Percentiles rank a stretch among this genome's conserved stretches.
phyloP scores from a whole-genome alignment of 345 rosid genomes.

The Abelmoschus esculentus region DNA sequence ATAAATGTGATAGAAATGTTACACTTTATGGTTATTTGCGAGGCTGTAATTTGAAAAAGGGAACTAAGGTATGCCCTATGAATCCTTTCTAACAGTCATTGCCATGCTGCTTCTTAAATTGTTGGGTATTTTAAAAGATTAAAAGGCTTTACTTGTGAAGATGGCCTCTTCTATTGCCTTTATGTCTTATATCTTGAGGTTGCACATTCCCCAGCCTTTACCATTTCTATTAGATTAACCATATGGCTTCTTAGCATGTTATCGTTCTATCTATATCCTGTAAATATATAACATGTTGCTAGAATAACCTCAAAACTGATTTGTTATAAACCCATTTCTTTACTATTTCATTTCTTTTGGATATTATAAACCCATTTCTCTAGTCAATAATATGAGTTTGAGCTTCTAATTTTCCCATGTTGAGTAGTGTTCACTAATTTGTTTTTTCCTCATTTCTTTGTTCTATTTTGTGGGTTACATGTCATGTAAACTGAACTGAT shows the following conservation, averaged over 20 bases:
- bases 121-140: background rate
- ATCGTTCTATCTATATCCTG: background rate
- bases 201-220: background rate
- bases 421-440: background rate
- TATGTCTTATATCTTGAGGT: background rate
- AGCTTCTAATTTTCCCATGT: background rate
- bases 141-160: background rate
- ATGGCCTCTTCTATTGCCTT: background rate
- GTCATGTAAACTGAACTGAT: background rate
- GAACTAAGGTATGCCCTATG: conserved; percentile 53
- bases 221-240: background rate
- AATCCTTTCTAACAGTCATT: background rate
- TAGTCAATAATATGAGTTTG: background rate
- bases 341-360: background rate
- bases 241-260: background rate
- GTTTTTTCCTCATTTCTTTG: background rate
- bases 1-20: conserved; percentile 77
- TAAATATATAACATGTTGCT: background rate
- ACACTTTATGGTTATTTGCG: conserved; percentile 85
- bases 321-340: background rate
- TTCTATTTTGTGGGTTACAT: background rate
- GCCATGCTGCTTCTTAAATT: background rate
- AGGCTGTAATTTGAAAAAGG: conserved; percentile 89
- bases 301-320: background rate
- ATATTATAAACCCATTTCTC: background rate